Percentiles rank a stretch among this genome's conserved stretches.
Evolutionary conservation across 1,139 yeast species (phyloP).

Genomic region (Sugiyamaella xylanicola): DNA sequence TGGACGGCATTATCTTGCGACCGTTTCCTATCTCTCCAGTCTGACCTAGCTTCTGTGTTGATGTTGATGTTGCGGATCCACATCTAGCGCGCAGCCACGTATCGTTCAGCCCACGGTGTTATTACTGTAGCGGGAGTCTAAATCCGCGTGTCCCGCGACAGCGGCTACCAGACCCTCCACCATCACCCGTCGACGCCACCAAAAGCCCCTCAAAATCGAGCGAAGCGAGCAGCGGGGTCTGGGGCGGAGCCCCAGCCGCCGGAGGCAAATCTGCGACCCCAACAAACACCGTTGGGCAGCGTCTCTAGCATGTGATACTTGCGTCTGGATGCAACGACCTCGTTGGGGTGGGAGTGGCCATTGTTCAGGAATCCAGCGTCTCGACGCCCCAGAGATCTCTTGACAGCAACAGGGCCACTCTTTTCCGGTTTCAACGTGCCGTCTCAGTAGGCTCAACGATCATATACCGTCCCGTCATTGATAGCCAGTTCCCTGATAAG

Average conservation of each 20-base stretch:
- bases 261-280: no score
- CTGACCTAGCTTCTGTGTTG: not conserved
- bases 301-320: no score
- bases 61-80: not conserved
- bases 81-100: not conserved
- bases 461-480: not conserved
- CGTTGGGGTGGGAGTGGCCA: no score
- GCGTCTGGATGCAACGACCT: no score
- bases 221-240: no score
- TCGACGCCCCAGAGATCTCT: no score
- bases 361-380: no score
- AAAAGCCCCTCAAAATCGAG: no score
- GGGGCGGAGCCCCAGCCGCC: no score
- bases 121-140: not conserved
- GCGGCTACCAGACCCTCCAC: not conserved
- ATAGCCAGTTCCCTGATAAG: not conserved
- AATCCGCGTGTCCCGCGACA: not conserved
- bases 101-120: not conserved
- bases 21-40: not conserved
- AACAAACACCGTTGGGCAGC: no score
- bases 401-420: not conserved
- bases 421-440: no score
- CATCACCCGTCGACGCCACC: not conserved
- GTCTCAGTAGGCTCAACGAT: not conserved
- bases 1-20: constrained; percentile 17